phyloP scores from a whole-genome alignment of 768 basidiomycete genomes.

The Hericium erinaceus region DNA sequence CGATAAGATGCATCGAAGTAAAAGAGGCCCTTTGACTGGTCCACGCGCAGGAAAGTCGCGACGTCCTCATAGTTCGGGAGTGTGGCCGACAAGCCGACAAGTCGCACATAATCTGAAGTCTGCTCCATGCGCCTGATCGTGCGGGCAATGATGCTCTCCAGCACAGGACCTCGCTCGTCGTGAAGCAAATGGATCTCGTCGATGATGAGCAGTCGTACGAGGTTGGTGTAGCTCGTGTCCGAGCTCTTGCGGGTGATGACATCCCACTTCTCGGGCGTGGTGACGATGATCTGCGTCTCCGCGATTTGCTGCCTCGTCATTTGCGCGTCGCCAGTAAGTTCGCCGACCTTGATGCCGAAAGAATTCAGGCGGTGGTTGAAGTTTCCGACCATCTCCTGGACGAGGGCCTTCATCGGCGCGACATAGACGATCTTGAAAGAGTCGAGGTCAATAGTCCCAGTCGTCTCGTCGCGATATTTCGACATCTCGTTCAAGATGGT shows the following conservation, averaged over 20 bases:
- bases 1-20: slow-evolving; percentile 94
- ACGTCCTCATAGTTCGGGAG: slow-evolving; percentile 99
- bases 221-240: slow-evolving; percentile 93
- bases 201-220: slow-evolving; percentile 92
- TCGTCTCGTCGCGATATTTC: slow-evolving; percentile 78
- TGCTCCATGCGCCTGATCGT: slow-evolving; percentile 94
- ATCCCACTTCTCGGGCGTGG: slow-evolving; percentile 99
- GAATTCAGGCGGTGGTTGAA: slow-evolving; percentile 67
- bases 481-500: slow-evolving; percentile 85
- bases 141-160: slow-evolving; percentile 84
- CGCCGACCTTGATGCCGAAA: slow-evolving; percentile 80
- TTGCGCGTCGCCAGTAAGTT: slow-evolving; percentile 95
- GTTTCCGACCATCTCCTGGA: slow-evolving; percentile 98
- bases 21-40: slow-evolving; percentile 86
- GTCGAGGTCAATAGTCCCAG: slow-evolving; percentile 74
- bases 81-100: slow-evolving; percentile 93
- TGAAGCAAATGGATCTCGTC: slow-evolving; percentile 97
- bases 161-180: slow-evolving; percentile 94
- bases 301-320: slow-evolving; percentile 97
- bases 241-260: slow-evolving; percentile 98
- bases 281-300: slow-evolving; percentile 96
- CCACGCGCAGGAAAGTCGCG: slow-evolving; percentile 92
- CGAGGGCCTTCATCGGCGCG: slow-evolving; percentile 98
- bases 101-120: slow-evolving; percentile 83
- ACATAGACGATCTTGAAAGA: slow-evolving; percentile 96